Evolutionary conservation across 2,329 filamentous ascomycete species (phyloP), one percentile per base, ranked within the genome.

Genomic region (Ophiostoma quercus): DNA sequence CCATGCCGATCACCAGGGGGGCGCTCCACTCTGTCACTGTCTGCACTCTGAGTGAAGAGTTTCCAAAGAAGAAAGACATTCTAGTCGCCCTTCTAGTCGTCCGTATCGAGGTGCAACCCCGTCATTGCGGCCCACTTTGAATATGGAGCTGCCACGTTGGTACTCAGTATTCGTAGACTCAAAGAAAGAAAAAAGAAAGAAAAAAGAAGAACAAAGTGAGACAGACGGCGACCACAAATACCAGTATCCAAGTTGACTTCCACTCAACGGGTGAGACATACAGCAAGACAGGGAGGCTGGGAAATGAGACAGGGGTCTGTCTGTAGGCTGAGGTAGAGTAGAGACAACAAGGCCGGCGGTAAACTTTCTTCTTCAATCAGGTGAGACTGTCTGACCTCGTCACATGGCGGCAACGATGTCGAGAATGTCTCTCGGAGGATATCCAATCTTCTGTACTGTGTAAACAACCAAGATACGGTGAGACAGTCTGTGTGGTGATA

Each of bases 91-190:
- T 62, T 62, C 57, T 62, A 62, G 57, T 62, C 57, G 14, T 62
- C 57, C 57, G 57, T 62, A 32, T 62, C 57, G 57, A 62, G 57
- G 57, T 62, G 57, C 57, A 62, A 32, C 57, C 57, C 57, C 57
- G 57, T 62, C 57, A 62, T 62, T 62, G 25, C 25, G 57, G 14
- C 25, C 57, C 57, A 62, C 57, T 62, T 14, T 6, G 57, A 62
- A 3, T 34, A 8, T 62, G 57, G 57, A 34, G 57, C 43, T 62
- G 57, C 57, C 57, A 62, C 57, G 57, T 60, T 60, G n/a, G 47
- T 54, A 22, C 19, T 22, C n/a, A n/a, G n/a, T n/a, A n/a, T n/a
- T n/a, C n/a, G n/a, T n/a, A n/a, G n/a, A n/a, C n/a, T n/a, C n/a
- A n/a, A n/a, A n/a, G n/a, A n/a, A n/a, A n/a, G n/a, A n/a, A 34